Evolutionary conservation across 129 eudicot genomes (phyloP).

Genomic region (Solidago caesia): DNA sequence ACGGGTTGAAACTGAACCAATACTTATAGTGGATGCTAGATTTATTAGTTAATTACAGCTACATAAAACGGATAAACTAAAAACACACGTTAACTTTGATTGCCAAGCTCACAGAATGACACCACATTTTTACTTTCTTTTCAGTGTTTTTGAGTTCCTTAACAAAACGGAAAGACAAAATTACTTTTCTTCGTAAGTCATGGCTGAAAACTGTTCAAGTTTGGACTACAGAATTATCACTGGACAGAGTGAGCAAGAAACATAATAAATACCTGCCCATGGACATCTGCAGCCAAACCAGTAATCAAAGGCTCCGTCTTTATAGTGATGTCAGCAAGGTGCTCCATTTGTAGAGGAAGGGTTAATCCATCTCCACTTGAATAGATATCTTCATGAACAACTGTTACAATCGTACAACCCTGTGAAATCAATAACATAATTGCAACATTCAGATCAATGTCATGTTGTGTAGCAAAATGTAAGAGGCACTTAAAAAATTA

Average conservation of each 20-base stretch:
- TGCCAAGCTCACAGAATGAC: background rate
- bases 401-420: conserved; percentile 69
- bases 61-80: background rate
- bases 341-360: conserved; percentile 56
- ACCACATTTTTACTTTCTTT: background rate
- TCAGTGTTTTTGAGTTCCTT: background rate
- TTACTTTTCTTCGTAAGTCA: background rate
- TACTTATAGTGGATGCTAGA: too few species aligned
- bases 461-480: background rate
- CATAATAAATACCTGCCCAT: conserved; percentile 72
- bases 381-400: conserved; percentile 78
- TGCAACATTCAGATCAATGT: conserved; percentile 12
- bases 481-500: background rate
- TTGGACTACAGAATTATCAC: background rate
- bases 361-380: conserved; percentile 46
- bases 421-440: conserved; percentile 22
- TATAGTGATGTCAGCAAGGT: conserved; percentile 63
- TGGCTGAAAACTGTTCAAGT: too few species aligned
- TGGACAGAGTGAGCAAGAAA: background rate
- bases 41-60: too few species aligned
- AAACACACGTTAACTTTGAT: background rate
- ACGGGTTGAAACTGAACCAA: too few species aligned
- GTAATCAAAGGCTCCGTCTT: conserved; percentile 86
- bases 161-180: background rate
- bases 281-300: conserved; percentile 93